Conservation (phyloP, 2,329 filamentous ascomycete genomes). For the Fusarium equiseti region DNA sequence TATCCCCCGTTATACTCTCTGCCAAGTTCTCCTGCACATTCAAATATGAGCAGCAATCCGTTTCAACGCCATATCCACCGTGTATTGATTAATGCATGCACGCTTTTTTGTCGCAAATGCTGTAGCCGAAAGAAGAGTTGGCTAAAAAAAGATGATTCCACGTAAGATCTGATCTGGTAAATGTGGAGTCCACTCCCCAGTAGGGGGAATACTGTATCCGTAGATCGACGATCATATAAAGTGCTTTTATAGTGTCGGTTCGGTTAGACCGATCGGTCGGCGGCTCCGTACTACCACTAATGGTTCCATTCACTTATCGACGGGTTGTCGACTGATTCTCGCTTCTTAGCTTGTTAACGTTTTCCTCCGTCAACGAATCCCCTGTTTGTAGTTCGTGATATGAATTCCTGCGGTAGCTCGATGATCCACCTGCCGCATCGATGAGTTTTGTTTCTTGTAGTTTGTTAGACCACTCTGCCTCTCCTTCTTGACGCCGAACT, state of each 20-base stretch:
- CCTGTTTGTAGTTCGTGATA: conserved; percentile 53
- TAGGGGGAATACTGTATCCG: background rate
- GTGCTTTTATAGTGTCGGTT: conserved; percentile 16
- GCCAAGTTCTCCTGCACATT: conserved; percentile 3
- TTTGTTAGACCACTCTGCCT: conserved; percentile 57
- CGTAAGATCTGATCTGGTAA: conserved; percentile 3
- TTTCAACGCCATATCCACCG: conserved; percentile 39
- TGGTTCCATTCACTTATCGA: conserved; percentile 19
- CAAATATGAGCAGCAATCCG: conserved; percentile 12
- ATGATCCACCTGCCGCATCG: conserved; percentile 58
- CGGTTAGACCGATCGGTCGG: conserved; percentile 10
- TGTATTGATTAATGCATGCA: conserved; percentile 33
- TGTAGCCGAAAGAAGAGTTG: conserved; percentile 11
- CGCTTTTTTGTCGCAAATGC: conserved; percentile 34
- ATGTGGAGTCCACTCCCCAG: conserved; percentile 2
- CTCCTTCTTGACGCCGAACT: conserved; percentile 52
- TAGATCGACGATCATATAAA: conserved; percentile 22
- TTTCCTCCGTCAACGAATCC: conserved; percentile 66
- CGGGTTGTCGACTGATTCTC: conserved; percentile 48
- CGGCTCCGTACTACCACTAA: background rate
- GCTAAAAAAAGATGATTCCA: conserved; percentile 11
- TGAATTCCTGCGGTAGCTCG: conserved; percentile 50
- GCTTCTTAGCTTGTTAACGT: conserved; percentile 61
- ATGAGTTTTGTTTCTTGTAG: conserved; percentile 62
- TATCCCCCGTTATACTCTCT: conserved; percentile 11